Base-by-base conservation (phyloP, 2,329 filamentous ascomycete genomes). In the Aspergillus melleus region DNA sequence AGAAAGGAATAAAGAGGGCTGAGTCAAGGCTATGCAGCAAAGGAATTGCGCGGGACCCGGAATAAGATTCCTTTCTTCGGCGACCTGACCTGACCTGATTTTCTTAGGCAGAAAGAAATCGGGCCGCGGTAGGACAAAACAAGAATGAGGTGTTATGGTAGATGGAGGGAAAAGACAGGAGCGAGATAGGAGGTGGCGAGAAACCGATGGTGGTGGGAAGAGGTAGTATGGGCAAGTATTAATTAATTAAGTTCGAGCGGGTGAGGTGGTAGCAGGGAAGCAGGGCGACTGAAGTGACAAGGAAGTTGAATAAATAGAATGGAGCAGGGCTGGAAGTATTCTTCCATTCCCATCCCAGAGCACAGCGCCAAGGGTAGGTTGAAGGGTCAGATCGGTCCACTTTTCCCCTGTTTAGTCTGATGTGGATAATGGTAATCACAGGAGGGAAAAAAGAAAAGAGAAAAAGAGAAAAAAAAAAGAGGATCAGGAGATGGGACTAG, bases 311-410 rank as follows among this genome's bases (percentile, higher is more conserved):
- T 54, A 55, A 58, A 49, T 49, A 55, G 32, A 52, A 50, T 59
- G 46, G 49, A 55, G 62, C 56, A 57, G 59, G 61, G 59, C 59
- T 62, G 60, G 56, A 42, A 42, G 36, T 52, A 49, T 54, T 55
- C 58, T 60, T 29, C 14, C 30, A 30, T 44, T 10, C 14, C 29
- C 53, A 22, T 54, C 36, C 32, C 29, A 42, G 53, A 58, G 55
- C 39, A 52, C 57, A 58, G 51, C 30, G 59, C 61, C 59, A 58
- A 64, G 60, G 57, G 54, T 29, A 60, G 58, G 64, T 65, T 61
- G 58, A 60, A 68, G 64, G 62, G 61, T 64, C 65, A 66, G 64
- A 66, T 68, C 64, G 66, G 63, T 65, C 66, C 66, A 66, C 66
- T 68, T 61, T 60, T 56, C 58, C 52, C 52, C 52, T 60, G 54